Conservation (phyloP, 2,329 filamentous ascomycete species). For the Colletotrichum agaves region DNA sequence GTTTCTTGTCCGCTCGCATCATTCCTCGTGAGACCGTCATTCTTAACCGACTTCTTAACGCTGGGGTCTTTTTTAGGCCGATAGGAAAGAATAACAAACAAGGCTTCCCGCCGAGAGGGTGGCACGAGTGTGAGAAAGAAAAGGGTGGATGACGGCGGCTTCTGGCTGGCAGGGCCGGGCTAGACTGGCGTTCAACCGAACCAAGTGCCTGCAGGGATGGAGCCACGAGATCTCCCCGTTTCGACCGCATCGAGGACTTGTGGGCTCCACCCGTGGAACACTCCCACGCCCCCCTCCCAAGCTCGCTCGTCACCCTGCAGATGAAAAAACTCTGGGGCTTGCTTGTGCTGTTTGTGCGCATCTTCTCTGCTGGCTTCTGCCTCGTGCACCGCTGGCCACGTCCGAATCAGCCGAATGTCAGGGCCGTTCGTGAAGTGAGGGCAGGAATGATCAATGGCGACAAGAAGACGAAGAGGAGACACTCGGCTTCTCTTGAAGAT, state of each 20-base stretch:
- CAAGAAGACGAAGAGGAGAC: not conserved
- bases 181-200: conserved; percentile 38
- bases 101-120: conserved; percentile 23
- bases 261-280: conserved; percentile 36
- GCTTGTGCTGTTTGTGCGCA: conserved; percentile 30
- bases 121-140: conserved; percentile 24
- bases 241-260: conserved; percentile 36
- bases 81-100: conserved; percentile 22
- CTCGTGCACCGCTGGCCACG: conserved; percentile 16
- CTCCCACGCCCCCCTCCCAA: conserved; percentile 31
- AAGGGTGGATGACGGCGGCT: conserved; percentile 26
- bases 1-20: no score
- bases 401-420: conserved; percentile 3
- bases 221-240: conserved; percentile 41
- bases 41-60: not conserved
- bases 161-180: conserved; percentile 29
- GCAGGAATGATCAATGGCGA: not conserved
- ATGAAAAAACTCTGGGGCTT: conserved; percentile 27
- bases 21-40: not conserved
- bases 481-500: not conserved
- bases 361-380: conserved; percentile 10
- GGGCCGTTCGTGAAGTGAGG: not conserved
- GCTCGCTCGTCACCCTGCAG: conserved; percentile 28
- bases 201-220: conserved; percentile 39
- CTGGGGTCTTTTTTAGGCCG: not conserved